phyloP scores from a whole-genome alignment of 2,329 filamentous ascomycete species.

The Diaporthe sp. region DNA sequence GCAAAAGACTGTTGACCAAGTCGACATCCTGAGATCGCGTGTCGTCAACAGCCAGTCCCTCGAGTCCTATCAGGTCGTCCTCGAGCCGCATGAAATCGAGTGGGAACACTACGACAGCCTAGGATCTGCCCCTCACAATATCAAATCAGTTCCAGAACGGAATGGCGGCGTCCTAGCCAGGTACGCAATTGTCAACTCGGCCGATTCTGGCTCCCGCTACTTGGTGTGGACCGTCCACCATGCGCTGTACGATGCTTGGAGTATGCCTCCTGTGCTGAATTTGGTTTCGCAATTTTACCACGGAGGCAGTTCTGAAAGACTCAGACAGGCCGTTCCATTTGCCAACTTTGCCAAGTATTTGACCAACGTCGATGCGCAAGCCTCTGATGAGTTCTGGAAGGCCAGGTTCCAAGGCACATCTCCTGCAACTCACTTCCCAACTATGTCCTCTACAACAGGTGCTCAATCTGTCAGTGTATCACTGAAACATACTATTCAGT shows the following conservation, averaged over 20 bases:
- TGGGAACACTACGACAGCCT: background rate
- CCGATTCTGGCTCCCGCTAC: background rate
- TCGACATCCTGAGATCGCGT: constrained; percentile 8
- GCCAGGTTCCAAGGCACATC: constrained; percentile 3
- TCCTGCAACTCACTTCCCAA: constrained; percentile 13
- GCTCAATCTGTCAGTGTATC: background rate
- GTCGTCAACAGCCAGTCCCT: constrained; percentile 9
- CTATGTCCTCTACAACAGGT: background rate
- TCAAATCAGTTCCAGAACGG: background rate
- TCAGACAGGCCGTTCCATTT: background rate
- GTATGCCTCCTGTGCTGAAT: constrained; percentile 65
- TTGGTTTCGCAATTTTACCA: constrained; percentile 61
- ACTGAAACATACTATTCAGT: background rate
- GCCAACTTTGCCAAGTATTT: constrained; percentile 23
- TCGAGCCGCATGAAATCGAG: background rate
- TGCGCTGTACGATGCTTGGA: constrained; percentile 70
- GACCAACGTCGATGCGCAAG: constrained; percentile 1
- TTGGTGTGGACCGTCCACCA: constrained; percentile 63
- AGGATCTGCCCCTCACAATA: too few relatives aligned
- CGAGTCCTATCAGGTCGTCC: background rate
- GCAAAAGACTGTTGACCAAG: constrained; percentile 9
- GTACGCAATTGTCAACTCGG: constrained; percentile 3
- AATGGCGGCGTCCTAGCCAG: constrained; percentile 1
- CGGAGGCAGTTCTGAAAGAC: background rate
- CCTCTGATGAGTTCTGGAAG: constrained; percentile 23